phyloP scores from a whole-genome alignment of 1,284 basidiomycete genomes.

The Ustilago hordei region DNA sequence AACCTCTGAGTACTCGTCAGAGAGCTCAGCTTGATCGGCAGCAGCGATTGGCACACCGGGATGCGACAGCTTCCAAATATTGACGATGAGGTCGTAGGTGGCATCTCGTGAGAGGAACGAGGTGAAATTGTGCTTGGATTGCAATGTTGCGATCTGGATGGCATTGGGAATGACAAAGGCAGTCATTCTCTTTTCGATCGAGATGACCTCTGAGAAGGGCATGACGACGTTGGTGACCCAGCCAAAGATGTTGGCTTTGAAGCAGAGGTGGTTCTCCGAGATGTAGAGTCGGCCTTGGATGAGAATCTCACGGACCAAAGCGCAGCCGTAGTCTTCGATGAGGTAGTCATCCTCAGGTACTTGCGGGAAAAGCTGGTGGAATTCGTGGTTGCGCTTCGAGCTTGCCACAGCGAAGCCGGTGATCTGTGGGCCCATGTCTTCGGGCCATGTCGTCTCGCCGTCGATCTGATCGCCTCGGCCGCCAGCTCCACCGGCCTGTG shows the following conservation, averaged over 20 bases:
- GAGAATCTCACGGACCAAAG: constrained; percentile 92
- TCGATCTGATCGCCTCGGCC: constrained; percentile 51
- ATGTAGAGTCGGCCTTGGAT: constrained; percentile 96
- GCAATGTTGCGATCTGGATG: constrained; percentile 86
- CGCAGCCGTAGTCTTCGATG: constrained; percentile 99
- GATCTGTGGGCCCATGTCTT: constrained; percentile 60
- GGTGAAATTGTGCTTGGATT: constrained; percentile 85
- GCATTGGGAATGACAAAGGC: constrained; percentile 98
- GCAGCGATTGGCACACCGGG: constrained; percentile 76
- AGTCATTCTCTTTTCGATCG: constrained; percentile 97
- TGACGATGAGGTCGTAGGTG: constrained; percentile 93
- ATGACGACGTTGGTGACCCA: constrained; percentile 96
- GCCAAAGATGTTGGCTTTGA: constrained; percentile 98
- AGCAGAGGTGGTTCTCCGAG: constrained; percentile 97
- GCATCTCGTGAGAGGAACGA: constrained; percentile 96
- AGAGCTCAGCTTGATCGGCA: constrained; percentile 63
- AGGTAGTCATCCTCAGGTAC: constrained; percentile 96
- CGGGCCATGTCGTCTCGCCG: constrained; percentile 44
- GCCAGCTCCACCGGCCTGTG: constrained; percentile 30
- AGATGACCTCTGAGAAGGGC: constrained; percentile 88
- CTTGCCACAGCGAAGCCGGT: constrained; percentile 94
- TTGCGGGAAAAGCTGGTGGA: constrained; percentile 87
- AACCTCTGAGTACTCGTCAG: constrained; percentile 49
- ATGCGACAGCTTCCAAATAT: constrained; percentile 92
- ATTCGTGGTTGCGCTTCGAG: constrained; percentile 92